Percentiles rank a stretch among this genome's conserved stretches.
These are phyloP conservation scores for Puccinia hordei DNA, from an alignment of 1,284 basidiomycete species.

Conservation along the genomic window DNA sequence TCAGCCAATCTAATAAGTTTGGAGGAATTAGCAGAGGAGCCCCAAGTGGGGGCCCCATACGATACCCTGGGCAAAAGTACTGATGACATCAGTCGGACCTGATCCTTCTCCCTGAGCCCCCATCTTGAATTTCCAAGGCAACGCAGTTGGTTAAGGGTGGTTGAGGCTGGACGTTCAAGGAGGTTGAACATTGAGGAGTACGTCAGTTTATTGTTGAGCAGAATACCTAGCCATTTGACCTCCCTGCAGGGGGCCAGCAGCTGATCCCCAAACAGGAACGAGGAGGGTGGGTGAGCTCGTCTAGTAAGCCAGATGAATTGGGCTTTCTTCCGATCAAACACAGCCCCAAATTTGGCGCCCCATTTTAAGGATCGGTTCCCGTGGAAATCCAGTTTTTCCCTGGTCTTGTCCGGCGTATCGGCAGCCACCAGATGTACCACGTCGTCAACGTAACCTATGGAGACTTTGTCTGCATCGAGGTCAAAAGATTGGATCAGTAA, in stretches of 20 bases:
- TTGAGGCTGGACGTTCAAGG: neutral
- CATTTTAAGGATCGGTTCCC: neutral
- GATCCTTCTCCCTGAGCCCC: neutral
- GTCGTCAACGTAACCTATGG: constrained; percentile 21
- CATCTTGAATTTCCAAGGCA: neutral
- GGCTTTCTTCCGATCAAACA: too few species aligned
- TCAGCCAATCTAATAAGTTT: neutral
- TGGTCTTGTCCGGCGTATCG: neutral
- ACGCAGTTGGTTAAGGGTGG: neutral
- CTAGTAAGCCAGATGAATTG: neutral
- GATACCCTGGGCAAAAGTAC: neutral
- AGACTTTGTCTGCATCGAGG: neutral
- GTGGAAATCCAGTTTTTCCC: neutral
- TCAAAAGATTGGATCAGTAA: neutral
- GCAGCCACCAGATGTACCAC: neutral
- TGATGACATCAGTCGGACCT: neutral
- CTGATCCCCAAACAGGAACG: neutral
- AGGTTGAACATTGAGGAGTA: neutral
- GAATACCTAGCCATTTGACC: constrained; percentile 6
- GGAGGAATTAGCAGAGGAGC: neutral
- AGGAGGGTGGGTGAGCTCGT: neutral
- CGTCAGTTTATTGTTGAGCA: neutral
- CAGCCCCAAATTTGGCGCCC: constrained; percentile 1
- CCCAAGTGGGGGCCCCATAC: neutral
- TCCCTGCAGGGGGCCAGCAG: neutral